phyloP scores from a whole-genome alignment of 2,329 filamentous ascomycete genomes.

The Aspergillus pseudoglaucus region DNA sequence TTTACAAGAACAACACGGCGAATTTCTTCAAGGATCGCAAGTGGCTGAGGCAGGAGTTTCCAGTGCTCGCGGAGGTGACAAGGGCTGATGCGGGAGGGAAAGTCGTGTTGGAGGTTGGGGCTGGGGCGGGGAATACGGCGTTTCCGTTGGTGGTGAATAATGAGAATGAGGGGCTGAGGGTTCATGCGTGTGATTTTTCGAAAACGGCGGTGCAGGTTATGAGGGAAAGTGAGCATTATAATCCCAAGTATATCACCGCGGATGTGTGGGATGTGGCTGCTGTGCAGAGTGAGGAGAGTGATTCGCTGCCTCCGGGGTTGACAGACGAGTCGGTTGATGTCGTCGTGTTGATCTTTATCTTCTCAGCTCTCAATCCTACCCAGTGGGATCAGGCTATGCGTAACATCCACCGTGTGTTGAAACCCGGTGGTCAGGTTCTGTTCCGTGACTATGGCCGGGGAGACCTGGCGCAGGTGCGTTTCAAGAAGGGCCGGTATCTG shows the following conservation, averaged over 20 bases:
- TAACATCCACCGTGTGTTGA: constrained; percentile 77
- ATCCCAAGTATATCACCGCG: constrained; percentile 65
- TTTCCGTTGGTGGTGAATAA: constrained; percentile 85
- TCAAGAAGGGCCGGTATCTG: constrained; percentile 90
- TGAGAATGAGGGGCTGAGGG: constrained; percentile 69
- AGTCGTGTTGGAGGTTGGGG: constrained; percentile 81
- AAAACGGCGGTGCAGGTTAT: constrained; percentile 94
- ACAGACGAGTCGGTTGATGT: constrained; percentile 77
- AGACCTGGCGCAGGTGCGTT: constrained; percentile 91
- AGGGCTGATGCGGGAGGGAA: constrained; percentile 61
- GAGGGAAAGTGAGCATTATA: constrained; percentile 69
- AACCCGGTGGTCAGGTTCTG: constrained; percentile 85
- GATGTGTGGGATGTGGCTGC: constrained; percentile 91
- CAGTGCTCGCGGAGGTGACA: constrained; percentile 71
- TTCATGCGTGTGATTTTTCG: constrained; percentile 95
- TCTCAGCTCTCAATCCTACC: constrained; percentile 76
- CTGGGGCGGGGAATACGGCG: constrained; percentile 91
- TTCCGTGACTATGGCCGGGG: constrained; percentile 96
- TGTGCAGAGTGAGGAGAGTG: constrained; percentile 43
- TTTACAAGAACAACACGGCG: constrained; percentile 94
- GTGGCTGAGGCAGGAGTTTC: constrained; percentile 95
- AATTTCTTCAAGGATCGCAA: constrained; percentile 99
- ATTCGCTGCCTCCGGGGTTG: constrained; percentile 65
- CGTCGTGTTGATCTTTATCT: constrained; percentile 93
- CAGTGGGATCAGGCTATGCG: constrained; percentile 79